Evolutionary conservation across 805 yeast species (phyloP).

Genomic region (Kazachstania viticola): DNA sequence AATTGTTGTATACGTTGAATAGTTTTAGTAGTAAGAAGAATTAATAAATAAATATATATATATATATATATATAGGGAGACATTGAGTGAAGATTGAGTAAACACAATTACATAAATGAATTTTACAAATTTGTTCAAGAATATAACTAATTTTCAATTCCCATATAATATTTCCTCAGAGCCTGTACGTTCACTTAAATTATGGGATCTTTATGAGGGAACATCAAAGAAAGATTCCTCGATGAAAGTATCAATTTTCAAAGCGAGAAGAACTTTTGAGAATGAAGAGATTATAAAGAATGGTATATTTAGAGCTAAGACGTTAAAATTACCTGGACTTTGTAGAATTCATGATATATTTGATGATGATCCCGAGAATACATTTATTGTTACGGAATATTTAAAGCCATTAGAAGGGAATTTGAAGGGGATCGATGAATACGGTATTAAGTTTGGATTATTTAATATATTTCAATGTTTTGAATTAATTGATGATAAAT

Average conservation of each 20-base stretch:
- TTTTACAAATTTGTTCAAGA: conserved; percentile 21
- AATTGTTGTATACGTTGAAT: no score
- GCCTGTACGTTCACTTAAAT: conserved; percentile 12
- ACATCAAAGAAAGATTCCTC: conserved; percentile 19
- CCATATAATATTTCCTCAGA: conserved; percentile 19
- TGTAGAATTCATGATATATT: conserved; percentile 20
- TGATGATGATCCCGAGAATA: conserved; percentile 15
- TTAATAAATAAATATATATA: background rate
- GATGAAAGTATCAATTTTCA: conserved; percentile 19
- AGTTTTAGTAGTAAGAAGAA: background rate
- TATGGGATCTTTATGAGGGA: conserved; percentile 22
- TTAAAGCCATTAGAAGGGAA: conserved; percentile 11
- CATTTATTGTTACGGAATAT: conserved; percentile 20
- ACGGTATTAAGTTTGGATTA: conserved; percentile 17
- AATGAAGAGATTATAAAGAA: conserved; percentile 12
- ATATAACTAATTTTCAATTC: conserved; percentile 23
- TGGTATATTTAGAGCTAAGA: conserved; percentile 17
- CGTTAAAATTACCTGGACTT: conserved; percentile 24
- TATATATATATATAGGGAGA: background rate
- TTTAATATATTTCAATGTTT: conserved; percentile 18
- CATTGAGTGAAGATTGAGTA: no score
- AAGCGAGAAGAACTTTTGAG: conserved; percentile 5
- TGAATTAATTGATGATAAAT: conserved; percentile 15
- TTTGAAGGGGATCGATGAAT: conserved; percentile 3
- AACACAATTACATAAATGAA: no score